Conservation (phyloP, 306 rosid genomes). For the Hippophae rhamnoides region DNA sequence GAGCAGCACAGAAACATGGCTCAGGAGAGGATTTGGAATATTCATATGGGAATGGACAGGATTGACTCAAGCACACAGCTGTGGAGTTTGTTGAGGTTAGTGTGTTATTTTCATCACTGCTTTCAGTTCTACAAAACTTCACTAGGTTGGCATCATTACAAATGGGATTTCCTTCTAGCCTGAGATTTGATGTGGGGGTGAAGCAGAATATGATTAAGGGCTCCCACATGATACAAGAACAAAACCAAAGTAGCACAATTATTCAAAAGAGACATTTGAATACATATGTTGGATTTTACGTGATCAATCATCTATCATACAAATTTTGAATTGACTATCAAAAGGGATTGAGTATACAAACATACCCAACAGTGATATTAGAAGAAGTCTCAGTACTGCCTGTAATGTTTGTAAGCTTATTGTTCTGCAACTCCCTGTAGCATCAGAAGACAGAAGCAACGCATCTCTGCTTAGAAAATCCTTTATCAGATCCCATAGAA, state of each 20-base stretch:
- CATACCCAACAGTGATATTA: conserved; percentile 66
- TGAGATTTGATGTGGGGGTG: background rate
- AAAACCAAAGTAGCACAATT: no score
- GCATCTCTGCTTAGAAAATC: no score
- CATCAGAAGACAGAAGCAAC: conserved; percentile 10
- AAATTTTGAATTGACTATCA: background rate
- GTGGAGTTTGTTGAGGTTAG: background rate
- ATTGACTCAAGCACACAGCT: background rate
- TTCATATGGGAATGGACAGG: conserved; percentile 1
- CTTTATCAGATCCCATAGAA: no score
- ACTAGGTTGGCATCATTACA: conserved; percentile 4
- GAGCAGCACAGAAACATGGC: conserved; percentile 13
- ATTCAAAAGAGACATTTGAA: no score
- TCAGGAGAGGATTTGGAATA: background rate
- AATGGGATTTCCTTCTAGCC: conserved; percentile 13
- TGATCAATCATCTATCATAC: no score
- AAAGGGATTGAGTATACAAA: conserved; percentile 10
- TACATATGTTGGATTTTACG: no score
- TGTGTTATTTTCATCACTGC: background rate
- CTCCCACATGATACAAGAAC: no score
- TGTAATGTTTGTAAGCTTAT: conserved; percentile 34
- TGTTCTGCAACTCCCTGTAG: conserved; percentile 76
- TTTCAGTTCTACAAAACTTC: background rate
- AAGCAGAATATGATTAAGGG: no score
- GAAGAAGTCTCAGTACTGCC: conserved; percentile 44